Conservation (phyloP, 805 yeast species). For the Candida takata region DNA sequence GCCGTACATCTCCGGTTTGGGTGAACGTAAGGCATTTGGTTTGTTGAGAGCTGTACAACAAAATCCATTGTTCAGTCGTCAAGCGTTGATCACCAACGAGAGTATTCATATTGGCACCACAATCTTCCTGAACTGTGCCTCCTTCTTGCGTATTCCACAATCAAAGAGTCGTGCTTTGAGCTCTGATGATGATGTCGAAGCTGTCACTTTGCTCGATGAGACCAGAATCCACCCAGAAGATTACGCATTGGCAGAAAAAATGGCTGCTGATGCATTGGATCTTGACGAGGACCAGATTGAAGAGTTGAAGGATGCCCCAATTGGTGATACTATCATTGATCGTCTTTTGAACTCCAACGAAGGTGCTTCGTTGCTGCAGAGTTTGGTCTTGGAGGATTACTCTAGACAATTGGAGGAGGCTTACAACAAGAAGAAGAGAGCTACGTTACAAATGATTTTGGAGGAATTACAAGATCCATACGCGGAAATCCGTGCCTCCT, state of each 20-base stretch:
- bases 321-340: conserved; percentile 64
- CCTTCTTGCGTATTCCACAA: conserved; percentile 75
- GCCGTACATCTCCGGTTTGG: conserved; percentile 84
- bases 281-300: conserved; percentile 89
- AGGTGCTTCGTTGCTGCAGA: conserved; percentile 70
- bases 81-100: conserved; percentile 76
- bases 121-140: conserved; percentile 86
- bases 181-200: conserved; percentile 42
- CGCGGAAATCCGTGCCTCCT: conserved; percentile 75
- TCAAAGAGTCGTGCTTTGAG: conserved; percentile 30
- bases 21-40: conserved; percentile 91
- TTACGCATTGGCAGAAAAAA: conserved; percentile 89
- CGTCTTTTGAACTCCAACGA: conserved; percentile 59
- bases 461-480: conserved; percentile 84
- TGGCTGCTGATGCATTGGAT: conserved; percentile 97
- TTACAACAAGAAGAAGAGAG: conserved; percentile 66
- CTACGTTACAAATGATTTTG: conserved; percentile 75
- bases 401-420: conserved; percentile 79
- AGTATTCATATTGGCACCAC: conserved; percentile 58
- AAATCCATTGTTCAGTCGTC: conserved; percentile 60
- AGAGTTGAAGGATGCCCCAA: conserved; percentile 58
- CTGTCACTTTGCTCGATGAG: conserved; percentile 75
- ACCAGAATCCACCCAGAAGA: conserved; percentile 98
- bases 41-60: conserved; percentile 73
- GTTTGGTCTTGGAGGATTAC: conserved; percentile 82